phyloP scores from a whole-genome alignment of 2,329 filamentous ascomycete genomes.

The Pyrenophora graminea region DNA sequence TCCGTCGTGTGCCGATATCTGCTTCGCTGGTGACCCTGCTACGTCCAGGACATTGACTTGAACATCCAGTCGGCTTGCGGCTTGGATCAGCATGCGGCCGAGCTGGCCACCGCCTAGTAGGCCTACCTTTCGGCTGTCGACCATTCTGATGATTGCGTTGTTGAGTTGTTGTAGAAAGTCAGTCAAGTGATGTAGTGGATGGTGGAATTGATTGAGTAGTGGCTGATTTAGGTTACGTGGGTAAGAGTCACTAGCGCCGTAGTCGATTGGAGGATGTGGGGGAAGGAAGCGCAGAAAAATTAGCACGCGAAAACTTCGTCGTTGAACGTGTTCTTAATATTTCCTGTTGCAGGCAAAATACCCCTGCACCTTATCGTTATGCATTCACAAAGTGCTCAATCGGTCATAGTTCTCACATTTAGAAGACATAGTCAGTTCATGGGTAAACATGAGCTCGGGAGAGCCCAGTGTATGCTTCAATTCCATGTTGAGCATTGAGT shows the following conservation, averaged over 20 bases:
- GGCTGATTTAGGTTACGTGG: conserved; percentile 25
- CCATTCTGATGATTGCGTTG: conserved; percentile 24
- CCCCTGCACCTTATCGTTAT: neutral
- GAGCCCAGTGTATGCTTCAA: conserved; percentile 41
- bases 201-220: conserved; percentile 2
- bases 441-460: conserved; percentile 39
- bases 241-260: conserved; percentile 18
- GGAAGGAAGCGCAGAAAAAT: conserved; percentile 31
- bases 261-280: conserved; percentile 27
- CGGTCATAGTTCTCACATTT: too few relatives aligned
- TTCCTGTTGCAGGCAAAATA: conserved; percentile 6
- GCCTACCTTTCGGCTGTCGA: conserved; percentile 42
- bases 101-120: conserved; percentile 60
- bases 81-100: conserved; percentile 91
- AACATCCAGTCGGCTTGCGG: conserved; percentile 78
- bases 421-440: conserved; percentile 24
- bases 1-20: conserved; percentile 73
- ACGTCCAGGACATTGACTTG: conserved; percentile 79
- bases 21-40: conserved; percentile 77
- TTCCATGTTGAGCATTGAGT: conserved; percentile 43
- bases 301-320: conserved; percentile 19
- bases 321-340: neutral
- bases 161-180: conserved; percentile 2
- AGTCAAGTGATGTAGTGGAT: conserved; percentile 8
- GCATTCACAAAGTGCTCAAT: too few relatives aligned